These are phyloP conservation scores for Narthecium ossifragum DNA, from an alignment of 106 monocot species.

Conservation along the genomic window DNA sequence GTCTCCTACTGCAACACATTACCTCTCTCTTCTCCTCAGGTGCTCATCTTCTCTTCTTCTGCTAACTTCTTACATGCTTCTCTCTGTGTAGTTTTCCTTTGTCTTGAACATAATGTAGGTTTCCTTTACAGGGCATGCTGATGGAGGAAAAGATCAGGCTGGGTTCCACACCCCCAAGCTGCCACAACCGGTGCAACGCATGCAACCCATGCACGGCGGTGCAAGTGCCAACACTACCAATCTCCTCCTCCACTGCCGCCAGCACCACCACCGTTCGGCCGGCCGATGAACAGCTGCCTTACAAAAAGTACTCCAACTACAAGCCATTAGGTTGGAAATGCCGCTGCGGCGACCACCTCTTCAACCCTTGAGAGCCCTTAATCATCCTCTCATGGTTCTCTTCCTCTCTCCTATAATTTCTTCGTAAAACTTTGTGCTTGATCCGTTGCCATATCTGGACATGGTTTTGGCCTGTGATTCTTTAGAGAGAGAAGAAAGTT, in stretches of 20 bases:
- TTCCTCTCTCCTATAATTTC: no score
- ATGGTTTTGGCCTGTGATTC: no score
- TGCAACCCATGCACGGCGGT: constrained; percentile 88
- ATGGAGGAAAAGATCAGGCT: constrained; percentile 63
- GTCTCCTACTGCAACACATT: constrained; percentile 2
- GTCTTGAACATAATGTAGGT: background rate
- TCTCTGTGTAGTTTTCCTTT: background rate
- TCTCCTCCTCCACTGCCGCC: background rate
- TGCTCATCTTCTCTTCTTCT: constrained; percentile 2
- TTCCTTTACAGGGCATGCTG: constrained; percentile 21
- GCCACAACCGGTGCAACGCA: constrained; percentile 74
- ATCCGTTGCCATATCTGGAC: no score
- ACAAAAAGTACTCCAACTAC: constrained; percentile 63
- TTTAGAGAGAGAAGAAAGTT: background rate
- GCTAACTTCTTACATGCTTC: background rate
- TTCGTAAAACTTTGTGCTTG: no score
- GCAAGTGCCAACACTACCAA: constrained; percentile 70
- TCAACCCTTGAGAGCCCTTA: constrained; percentile 40
- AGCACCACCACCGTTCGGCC: constrained; percentile 7
- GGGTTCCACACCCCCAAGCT: constrained; percentile 92
- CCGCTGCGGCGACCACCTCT: constrained; percentile 57
- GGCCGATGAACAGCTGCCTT: constrained; percentile 2
- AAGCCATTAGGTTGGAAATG: constrained; percentile 93
- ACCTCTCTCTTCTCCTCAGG: constrained; percentile 20
- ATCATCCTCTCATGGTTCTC: background rate